Conservation (phyloP, 768 basidiomycete genomes). For the Amanita subjunquillea region DNA sequence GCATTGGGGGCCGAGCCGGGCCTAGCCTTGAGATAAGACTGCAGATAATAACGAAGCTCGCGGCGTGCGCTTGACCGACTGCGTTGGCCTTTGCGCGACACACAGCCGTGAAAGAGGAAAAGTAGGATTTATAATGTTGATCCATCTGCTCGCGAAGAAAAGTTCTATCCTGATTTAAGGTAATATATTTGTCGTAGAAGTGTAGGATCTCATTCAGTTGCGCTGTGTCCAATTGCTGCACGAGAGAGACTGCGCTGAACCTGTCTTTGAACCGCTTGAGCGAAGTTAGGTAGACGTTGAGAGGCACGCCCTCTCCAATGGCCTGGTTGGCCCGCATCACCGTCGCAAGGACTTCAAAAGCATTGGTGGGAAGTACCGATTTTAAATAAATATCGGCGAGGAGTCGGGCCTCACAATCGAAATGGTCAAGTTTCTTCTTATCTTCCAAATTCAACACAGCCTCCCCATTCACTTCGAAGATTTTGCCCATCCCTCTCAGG, state of each 20-base stretch:
- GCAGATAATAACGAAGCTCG: neutral
- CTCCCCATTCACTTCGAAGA: conserved; percentile 6
- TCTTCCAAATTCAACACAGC: neutral
- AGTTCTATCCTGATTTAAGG: conserved; percentile 1
- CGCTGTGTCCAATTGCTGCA: conserved; percentile 3
- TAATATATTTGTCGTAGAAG: conserved; percentile 3
- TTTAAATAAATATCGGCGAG: neutral
- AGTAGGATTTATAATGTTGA: neutral
- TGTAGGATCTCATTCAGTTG: conserved; percentile 1
- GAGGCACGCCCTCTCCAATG: conserved; percentile 10
- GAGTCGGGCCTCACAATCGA: neutral
- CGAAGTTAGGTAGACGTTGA: conserved; percentile 8
- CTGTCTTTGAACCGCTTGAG: conserved; percentile 7
- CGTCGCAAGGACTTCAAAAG: conserved; percentile 8
- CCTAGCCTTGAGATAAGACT: neutral
- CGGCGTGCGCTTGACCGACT: neutral
- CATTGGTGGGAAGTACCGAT: conserved; percentile 6
- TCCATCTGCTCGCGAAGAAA: neutral
- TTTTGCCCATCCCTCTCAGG: conserved; percentile 6
- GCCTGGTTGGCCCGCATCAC: conserved; percentile 6
- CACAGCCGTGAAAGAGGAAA: neutral
- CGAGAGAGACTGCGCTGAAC: neutral
- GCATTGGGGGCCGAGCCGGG: neutral
- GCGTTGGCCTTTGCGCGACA: neutral
- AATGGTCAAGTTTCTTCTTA: neutral